phyloP scores from a whole-genome alignment of 495 filamentous ascomycete genomes.

The Penicillium lagena region DNA sequence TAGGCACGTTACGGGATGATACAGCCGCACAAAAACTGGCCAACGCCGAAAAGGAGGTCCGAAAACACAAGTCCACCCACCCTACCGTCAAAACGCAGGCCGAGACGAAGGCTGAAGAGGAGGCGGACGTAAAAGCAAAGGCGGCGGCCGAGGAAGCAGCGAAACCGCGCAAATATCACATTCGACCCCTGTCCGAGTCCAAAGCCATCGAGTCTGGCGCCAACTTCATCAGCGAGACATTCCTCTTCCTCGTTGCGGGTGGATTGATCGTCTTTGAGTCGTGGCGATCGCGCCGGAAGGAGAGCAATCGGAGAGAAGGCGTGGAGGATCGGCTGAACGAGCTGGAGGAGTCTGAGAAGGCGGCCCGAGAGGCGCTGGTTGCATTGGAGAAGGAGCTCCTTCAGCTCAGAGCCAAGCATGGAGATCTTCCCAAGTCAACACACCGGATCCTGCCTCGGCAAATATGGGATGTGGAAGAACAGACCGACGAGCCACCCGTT shows the following conservation, averaged over 20 bases:
- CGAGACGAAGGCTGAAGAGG: slow-evolving; percentile 58
- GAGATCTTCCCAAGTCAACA: slow-evolving; percentile 17
- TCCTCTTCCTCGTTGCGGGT: slow-evolving; percentile 78
- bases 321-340: slow-evolving; percentile 63
- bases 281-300: slow-evolving; percentile 68
- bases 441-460: slow-evolving; percentile 38
- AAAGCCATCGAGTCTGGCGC: slow-evolving; percentile 96
- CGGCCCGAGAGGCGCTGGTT: slow-evolving; percentile 50
- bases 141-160: slow-evolving; percentile 43
- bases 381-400: slow-evolving; percentile 64
- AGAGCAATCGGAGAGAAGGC: slow-evolving; percentile 66
- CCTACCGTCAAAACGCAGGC: slow-evolving; percentile 79
- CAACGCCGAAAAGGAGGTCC: slow-evolving; percentile 40
- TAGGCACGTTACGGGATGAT: slow-evolving; percentile 77
- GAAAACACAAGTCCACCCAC: slow-evolving; percentile 58
- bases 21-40: slow-evolving; percentile 52
- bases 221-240: slow-evolving; percentile 87
- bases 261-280: slow-evolving; percentile 78
- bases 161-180: slow-evolving; percentile 43
- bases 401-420: slow-evolving; percentile 42
- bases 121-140: slow-evolving; percentile 41
- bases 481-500: slow-evolving; percentile 17
- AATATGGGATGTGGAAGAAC: slow-evolving; percentile 37
- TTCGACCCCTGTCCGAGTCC: slow-evolving; percentile 76
- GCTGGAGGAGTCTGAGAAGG: slow-evolving; percentile 56